Percentiles rank a stretch among this genome's conserved stretches.
phyloP scores from a whole-genome alignment of 2,329 filamentous ascomycete species.

The Parafenestella ontariensis region DNA sequence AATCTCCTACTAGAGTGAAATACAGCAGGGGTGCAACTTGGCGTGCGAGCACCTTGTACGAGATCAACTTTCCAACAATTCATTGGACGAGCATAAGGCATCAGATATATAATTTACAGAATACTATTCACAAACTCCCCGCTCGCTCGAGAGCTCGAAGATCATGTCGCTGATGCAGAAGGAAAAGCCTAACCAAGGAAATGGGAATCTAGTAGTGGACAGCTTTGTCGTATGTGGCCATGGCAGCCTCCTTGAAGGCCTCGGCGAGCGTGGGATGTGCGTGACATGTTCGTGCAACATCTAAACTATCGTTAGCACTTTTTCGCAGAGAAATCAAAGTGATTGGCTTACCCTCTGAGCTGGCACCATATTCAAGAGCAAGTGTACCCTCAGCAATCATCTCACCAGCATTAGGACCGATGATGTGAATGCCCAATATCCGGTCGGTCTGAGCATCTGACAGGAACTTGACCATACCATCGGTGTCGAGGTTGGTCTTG shows the following conservation, averaged over 20 bases:
- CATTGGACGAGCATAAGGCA: conserved; percentile 36
- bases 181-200: conserved; percentile 33
- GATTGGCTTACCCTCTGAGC: conserved; percentile 79
- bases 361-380: conserved; percentile 95
- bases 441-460: conserved; percentile 96
- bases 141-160: conserved; percentile 41
- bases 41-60: too few relatives aligned
- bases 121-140: conserved; percentile 50
- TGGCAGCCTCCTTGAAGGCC: conserved; percentile 99
- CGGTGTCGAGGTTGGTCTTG: conserved; percentile 97
- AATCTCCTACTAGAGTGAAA: too few relatives aligned
- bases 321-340: background rate
- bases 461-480: conserved; percentile 96
- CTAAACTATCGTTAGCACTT: conserved; percentile 29
- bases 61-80: conserved; percentile 3
- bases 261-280: conserved; percentile 95
- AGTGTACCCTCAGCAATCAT: conserved; percentile 99
- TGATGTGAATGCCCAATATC: conserved; percentile 94
- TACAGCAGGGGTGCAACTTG: too few relatives aligned
- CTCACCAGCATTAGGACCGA: conserved; percentile 94
- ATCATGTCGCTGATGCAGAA: conserved; percentile 46
- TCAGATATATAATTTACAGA: conserved; percentile 50
- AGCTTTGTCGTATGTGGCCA: conserved; percentile 94
- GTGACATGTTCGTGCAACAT: conserved; percentile 78
- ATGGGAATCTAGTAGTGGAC: conserved; percentile 78